Evolutionary conservation across 371 early-diverging fungal species (phyloP).

Genomic region (Saksenaea vasiformis): DNA sequence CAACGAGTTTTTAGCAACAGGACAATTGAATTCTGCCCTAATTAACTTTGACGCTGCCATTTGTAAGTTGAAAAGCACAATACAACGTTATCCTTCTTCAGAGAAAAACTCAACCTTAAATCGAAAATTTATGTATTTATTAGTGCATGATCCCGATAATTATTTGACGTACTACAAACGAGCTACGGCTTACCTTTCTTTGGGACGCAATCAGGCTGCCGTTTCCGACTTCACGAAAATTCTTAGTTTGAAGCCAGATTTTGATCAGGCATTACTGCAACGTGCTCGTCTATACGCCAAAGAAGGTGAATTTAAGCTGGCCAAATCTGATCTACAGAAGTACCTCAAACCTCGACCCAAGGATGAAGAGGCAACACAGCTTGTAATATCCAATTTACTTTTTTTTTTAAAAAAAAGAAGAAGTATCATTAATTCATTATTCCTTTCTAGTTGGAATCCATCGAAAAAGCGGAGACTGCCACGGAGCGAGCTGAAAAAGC

Average conservation of each 20-base stretch:
- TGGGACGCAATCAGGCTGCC: constrained; percentile 74
- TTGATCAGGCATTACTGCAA: constrained; percentile 79
- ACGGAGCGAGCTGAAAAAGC: constrained; percentile 45
- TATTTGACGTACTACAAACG: constrained; percentile 83
- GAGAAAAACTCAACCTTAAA: neutral
- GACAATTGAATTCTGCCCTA: constrained; percentile 67
- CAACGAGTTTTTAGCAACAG: constrained; percentile 55
- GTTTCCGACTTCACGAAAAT: constrained; percentile 79
- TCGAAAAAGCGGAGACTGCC: constrained; percentile 44
- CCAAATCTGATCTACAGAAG: constrained; percentile 53
- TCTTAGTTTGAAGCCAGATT: constrained; percentile 78
- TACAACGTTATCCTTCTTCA: neutral
- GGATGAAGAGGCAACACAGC: constrained; percentile 38
- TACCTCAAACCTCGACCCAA: constrained; percentile 37
- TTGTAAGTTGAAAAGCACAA: constrained; percentile 46
- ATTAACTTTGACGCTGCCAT: constrained; percentile 72
- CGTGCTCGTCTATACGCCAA: constrained; percentile 76
- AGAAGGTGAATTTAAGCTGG: constrained; percentile 69
- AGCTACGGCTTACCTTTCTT: constrained; percentile 80
- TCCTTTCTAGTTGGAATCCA: constrained; percentile 39
- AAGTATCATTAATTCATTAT: neutral
- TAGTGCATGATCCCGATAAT: constrained; percentile 75
- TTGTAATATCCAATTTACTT: constrained; percentile 22
- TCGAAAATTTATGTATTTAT: neutral
- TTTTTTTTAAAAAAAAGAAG: too few relatives aligned